Percentiles rank a stretch among this genome's conserved stretches.
These are phyloP conservation scores for Fraxinus quadrangulata DNA, from an alignment of 257 asterid genomes.

Conservation along the genomic window DNA sequence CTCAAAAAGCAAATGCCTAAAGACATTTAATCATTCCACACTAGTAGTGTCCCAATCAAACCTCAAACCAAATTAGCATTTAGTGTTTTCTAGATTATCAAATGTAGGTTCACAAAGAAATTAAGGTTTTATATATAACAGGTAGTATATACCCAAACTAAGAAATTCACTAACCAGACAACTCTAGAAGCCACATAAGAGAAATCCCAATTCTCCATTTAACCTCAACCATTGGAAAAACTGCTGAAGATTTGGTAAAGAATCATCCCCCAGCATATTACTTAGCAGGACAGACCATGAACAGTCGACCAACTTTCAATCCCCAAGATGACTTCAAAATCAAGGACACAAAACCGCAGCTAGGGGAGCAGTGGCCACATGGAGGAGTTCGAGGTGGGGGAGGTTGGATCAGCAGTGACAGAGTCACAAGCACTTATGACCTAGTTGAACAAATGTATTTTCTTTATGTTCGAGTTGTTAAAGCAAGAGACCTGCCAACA, in stretches of 20 bases:
- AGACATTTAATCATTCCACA: background rate
- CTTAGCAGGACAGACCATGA: background rate
- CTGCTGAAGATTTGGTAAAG: constrained; percentile 1
- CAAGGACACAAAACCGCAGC: constrained; percentile 23
- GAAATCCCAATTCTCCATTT: background rate
- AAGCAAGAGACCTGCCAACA: constrained; percentile 19
- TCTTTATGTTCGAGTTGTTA: constrained; percentile 19
- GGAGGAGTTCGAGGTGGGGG: constrained; percentile 25
- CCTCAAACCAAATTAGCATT: background rate
- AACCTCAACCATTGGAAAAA: background rate
- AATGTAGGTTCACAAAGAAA: background rate
- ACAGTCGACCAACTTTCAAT: constrained; percentile 9
- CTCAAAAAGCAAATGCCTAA: constrained; percentile 7
- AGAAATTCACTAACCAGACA: background rate
- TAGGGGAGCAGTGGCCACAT: constrained; percentile 26
- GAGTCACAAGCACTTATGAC: constrained; percentile 21
- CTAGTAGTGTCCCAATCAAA: background rate
- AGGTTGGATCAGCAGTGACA: constrained; percentile 23
- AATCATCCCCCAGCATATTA: background rate
- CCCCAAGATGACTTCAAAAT: constrained; percentile 17
- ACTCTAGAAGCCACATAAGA: background rate
- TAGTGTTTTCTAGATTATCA: background rate
- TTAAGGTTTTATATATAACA: background rate
- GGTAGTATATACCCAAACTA: background rate
- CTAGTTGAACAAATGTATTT: constrained; percentile 25